Evolutionary conservation across 495 filamentous ascomycete species (phyloP), one percentile per base, ranked within the genome.

Genomic region (Tuber microsphaerosporum): DNA sequence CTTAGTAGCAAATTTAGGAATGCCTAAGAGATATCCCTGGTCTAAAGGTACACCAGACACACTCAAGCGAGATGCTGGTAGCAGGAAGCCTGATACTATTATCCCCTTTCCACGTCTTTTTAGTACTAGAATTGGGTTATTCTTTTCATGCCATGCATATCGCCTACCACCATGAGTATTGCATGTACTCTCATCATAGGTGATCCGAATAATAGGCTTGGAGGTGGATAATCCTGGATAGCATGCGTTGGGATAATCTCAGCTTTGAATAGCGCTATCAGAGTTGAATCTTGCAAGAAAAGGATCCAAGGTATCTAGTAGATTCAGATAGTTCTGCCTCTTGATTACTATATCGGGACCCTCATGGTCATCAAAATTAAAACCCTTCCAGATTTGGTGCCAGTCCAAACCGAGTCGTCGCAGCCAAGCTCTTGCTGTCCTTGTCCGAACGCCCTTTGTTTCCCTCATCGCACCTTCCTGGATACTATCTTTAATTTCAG

Each of bases 361-460:
- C 46, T 75, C 70, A 72, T 75, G 43, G 4, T 44, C 16, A 75
- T 75, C 22, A 48, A 71, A 71, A 65, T 75, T 69, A 7, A 75
- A 44, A 12, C 69, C 70, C 45, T 73, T 75, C 22, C 31, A 39
- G 19, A 75, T 65, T 31, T 75, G 31, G 26, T 20, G 61, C 46
- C 69, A 73, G 22, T 72, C 45, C 10, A 61, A 75, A 7, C 74
- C 74, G 19, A 75, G 70, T n/a, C 20, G 14, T 42, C 68, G 4
- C 16, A 75, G 37, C 48, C 45, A 75, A 3, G 3, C 31, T 4
- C 51, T 26, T 65, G 46, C 72, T 31, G 45, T 73, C 20, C 72
- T 19, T 20, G 45, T 46, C 16, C 20, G 42, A 4, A 73, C 41
- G 10, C 72, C 65, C 6, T 34, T 14, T 22, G 31, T 39, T 61